Evolutionary conservation across 371 early-diverging fungal species (phyloP).

Genomic region (Mucor indicus): DNA sequence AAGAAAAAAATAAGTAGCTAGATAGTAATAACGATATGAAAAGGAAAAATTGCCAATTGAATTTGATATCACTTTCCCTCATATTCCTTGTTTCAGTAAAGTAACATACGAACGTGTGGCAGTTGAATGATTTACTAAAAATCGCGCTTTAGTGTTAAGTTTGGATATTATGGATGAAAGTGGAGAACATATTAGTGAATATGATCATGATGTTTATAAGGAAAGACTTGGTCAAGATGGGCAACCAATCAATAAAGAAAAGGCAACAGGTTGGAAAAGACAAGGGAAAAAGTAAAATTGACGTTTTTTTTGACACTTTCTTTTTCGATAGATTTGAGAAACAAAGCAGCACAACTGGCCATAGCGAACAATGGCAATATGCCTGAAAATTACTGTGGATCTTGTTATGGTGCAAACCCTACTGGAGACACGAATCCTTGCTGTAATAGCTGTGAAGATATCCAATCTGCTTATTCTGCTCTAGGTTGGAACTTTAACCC

Average conservation of each 20-base stretch:
- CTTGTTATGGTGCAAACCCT: constrained; percentile 83
- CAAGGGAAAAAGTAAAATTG: background rate
- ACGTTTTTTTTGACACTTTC: too few relatives aligned
- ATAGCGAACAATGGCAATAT: constrained; percentile 2
- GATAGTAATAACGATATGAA: background rate
- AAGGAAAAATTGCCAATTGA: constrained; percentile 82
- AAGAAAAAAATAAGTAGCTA: background rate
- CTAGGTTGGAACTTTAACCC: constrained; percentile 79
- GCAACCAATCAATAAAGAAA: constrained; percentile 55
- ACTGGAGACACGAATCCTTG: constrained; percentile 50
- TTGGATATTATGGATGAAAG: constrained; percentile 94
- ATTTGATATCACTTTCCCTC: constrained; percentile 87
- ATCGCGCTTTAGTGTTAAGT: constrained; percentile 58
- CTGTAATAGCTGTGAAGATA: constrained; percentile 94
- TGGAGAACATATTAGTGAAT: constrained; percentile 78
- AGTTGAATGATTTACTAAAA: too few relatives aligned
- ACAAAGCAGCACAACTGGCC: constrained; percentile 14
- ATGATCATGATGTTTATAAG: constrained; percentile 79
- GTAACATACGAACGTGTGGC: too few relatives aligned
- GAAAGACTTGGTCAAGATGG: constrained; percentile 74
- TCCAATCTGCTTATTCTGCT: constrained; percentile 75
- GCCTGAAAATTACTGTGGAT: constrained; percentile 72
- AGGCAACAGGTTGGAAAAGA: constrained; percentile 36
- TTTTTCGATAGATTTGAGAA: constrained; percentile 12
- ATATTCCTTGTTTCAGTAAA: constrained; percentile 85